Evolutionary conservation across 495 filamentous ascomycete species (phyloP).

Genomic region (Cercophora samala): DNA sequence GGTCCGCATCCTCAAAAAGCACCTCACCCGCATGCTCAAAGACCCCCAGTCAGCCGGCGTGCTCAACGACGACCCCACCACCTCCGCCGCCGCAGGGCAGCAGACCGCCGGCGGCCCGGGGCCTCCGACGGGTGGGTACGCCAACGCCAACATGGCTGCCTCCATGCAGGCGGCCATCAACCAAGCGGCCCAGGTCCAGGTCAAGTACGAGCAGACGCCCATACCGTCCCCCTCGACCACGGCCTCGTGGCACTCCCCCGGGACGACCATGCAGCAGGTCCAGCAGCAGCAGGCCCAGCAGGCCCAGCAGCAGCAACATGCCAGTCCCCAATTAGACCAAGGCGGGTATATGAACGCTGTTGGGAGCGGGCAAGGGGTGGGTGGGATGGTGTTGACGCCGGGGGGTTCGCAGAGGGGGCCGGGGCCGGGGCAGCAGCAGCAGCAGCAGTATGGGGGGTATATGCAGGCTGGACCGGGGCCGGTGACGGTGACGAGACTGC

Average conservation of each 20-base stretch:
- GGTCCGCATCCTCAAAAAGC: conserved; percentile 83
- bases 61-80: conserved; percentile 4
- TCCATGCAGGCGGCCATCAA: conserved; percentile 27
- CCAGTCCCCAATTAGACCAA: conserved; percentile 54
- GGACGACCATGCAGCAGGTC: conserved; percentile 47
- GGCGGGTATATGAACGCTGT: conserved; percentile 41
- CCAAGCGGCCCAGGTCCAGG: conserved; percentile 35
- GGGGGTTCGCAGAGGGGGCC: conserved; percentile 37
- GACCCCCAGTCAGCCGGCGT: conserved; percentile 37
- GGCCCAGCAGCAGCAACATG: conserved; percentile 41
- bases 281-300: neutral
- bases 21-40: conserved; percentile 69
- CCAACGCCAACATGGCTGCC: conserved; percentile 9
- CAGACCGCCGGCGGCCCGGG: conserved; percentile 23
- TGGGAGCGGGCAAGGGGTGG: conserved; percentile 32
- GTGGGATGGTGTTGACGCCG: conserved; percentile 45
- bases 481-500: neutral
- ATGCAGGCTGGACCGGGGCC: conserved; percentile 27
- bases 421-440: conserved; percentile 2
- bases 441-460: conserved; percentile 32
- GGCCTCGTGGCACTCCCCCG: conserved; percentile 70
- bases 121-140: conserved; percentile 24
- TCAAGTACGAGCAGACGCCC: conserved; percentile 83
- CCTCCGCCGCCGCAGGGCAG: conserved; percentile 2
- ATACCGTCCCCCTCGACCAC: conserved; percentile 70